Base-by-base conservation (phyloP, 352 stramenopile species). In the Aphanomyces astaci region DNA sequence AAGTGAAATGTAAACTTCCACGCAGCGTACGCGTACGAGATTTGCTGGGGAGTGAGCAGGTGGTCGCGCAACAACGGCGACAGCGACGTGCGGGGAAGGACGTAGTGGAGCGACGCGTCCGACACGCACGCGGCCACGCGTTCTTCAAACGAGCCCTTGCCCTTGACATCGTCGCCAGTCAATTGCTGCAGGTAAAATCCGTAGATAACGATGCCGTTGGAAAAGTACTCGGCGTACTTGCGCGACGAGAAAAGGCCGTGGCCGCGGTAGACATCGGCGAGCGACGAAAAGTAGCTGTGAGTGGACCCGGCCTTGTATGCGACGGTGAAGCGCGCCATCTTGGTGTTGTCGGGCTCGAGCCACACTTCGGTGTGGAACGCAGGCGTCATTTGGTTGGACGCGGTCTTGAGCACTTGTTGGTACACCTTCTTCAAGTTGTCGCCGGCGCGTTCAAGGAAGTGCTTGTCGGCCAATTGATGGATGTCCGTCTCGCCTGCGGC, bases 1-100 rank as follows among this genome's bases (percentile, higher is more conserved):
- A 93, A 93, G 76, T 93, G 85, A 74, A 93, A 93, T 4, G 82
- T 88, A 57, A 93, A 93, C 74, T 93, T 93, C 85, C 85, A 93
- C 17, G 85, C 85, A 0, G 85, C 79, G 74, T 93, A 93, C 9
- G 85, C 85, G 76, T 93, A 93, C 51, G 85, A 86, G 57, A 91
- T 90, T 67, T 91, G 79, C 71, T 90, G 83, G 31, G 85, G 82
- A 22, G 74, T 85, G 39, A 93, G 71, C 60, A 90, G 69, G 60
- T 85, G 81, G 62, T 90, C 80, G 24, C 77, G 89, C 31, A 93
- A 75, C 82, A 93, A 89, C 10, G 85, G 85, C 51, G 85, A 91
- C 17, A 93, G 74, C 60, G 85, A 93, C 64, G 85, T 93, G 69
- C 85, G 85, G 10, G 85, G 85, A 19, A 93, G 77, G 62, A 89